Conservation (phyloP, 345 rosid genomes). For the Barbarea vulgaris region DNA sequence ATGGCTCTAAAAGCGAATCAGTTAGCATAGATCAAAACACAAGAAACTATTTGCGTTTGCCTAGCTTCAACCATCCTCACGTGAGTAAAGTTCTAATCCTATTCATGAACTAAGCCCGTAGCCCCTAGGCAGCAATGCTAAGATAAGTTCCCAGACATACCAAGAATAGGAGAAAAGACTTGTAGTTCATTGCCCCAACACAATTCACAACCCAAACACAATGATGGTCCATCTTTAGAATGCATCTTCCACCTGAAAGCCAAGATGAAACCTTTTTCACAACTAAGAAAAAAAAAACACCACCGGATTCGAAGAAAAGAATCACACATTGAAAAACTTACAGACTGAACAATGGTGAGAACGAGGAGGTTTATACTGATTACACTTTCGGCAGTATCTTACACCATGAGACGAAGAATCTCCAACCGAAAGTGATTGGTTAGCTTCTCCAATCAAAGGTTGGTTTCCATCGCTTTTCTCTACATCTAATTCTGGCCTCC, state of each 20-base stretch:
- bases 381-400: slow-evolving; percentile 73
- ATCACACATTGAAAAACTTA: slow-evolving; percentile 42
- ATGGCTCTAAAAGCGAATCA: neutral
- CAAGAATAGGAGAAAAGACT: slow-evolving; percentile 84
- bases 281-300: neutral
- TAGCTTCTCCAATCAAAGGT: slow-evolving; percentile 12
- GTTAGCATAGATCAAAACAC: neutral
- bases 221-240: slow-evolving; percentile 89
- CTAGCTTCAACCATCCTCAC: neutral
- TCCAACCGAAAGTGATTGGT: slow-evolving; percentile 28
- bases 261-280: slow-evolving; percentile 36
- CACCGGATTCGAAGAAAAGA: neutral
- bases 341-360: slow-evolving; percentile 86
- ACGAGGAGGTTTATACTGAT: slow-evolving; percentile 70
- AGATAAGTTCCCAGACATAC: slow-evolving; percentile 45
- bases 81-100: too few species aligned
- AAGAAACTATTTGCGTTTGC: neutral
- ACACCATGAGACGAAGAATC: slow-evolving; percentile 43
- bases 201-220: slow-evolving; percentile 94
- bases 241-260: slow-evolving; percentile 75
- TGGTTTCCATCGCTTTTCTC: slow-evolving; percentile 48
- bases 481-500: slow-evolving; percentile 64
- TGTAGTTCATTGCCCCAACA: slow-evolving; percentile 84
- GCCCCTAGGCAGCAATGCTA: neutral
- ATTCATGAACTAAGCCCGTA: neutral